Percentiles rank a stretch among this genome's conserved stretches.
Conservation (phyloP, 805 yeast species). For the Metschnikowia borealis region DNA sequence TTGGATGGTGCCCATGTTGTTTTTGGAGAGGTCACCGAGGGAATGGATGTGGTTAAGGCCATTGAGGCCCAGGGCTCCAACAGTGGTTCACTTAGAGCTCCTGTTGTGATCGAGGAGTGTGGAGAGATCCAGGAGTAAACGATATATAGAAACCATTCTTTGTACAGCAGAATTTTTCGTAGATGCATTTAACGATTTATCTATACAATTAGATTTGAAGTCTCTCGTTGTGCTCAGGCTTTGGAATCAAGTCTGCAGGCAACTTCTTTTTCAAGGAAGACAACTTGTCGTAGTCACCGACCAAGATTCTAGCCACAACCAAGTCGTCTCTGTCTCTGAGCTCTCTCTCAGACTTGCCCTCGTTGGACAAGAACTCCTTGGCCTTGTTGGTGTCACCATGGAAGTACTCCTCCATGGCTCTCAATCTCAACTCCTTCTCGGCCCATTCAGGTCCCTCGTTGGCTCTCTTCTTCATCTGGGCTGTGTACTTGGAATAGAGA, state of each 20-base stretch:
- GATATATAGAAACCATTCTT: neutral
- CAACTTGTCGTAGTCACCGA: constrained; percentile 78
- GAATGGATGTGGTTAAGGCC: constrained; percentile 24
- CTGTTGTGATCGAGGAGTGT: constrained; percentile 25
- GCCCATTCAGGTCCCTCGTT: constrained; percentile 70
- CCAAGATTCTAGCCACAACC: constrained; percentile 74
- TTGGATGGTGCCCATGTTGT: constrained; percentile 27
- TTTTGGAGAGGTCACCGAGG: constrained; percentile 26
- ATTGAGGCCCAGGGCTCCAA: constrained; percentile 23
- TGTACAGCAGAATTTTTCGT: neutral
- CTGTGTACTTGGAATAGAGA: constrained; percentile 45
- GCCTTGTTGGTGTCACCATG: constrained; percentile 51
- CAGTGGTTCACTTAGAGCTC: constrained; percentile 17
- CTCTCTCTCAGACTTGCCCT: constrained; percentile 51
- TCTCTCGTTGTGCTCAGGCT: constrained; percentile 30
- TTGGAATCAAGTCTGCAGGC: constrained; percentile 37
- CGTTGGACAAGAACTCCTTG: constrained; percentile 49
- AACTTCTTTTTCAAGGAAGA: constrained; percentile 52
- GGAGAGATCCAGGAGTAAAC: constrained; percentile 22
- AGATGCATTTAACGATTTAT: constrained; percentile 5
- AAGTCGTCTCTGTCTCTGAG: constrained; percentile 67
- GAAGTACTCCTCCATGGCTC: constrained; percentile 64
- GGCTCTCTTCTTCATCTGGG: constrained; percentile 39
- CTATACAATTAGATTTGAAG: constrained; percentile 28
- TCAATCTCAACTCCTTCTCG: constrained; percentile 69